Evolutionary conservation across 441 rosid genomes (phyloP).

Genomic region (Theobroma grandiflorum): DNA sequence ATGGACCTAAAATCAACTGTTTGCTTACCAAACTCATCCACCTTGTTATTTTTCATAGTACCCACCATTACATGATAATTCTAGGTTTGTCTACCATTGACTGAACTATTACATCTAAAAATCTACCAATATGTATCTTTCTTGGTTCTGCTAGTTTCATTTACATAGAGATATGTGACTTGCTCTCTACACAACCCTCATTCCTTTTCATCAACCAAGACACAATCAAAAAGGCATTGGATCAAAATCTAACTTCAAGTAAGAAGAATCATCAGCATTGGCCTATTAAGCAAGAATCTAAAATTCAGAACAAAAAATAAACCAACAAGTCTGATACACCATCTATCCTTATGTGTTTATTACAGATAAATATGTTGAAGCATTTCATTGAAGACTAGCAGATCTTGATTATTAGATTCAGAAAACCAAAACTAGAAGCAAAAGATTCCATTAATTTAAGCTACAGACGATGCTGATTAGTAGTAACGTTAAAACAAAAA

Average conservation of each 20-base stretch:
- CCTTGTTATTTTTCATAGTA: constrained; percentile 1
- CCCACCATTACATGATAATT: constrained; percentile 8
- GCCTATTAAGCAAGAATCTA: constrained; percentile 2
- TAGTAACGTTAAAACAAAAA: neutral
- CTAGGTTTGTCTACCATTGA: constrained; percentile 11
- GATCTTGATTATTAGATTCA: neutral
- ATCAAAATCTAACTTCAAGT: constrained; percentile 15
- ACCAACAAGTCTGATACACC: neutral
- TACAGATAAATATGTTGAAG: neutral
- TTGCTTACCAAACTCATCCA: constrained; percentile 7
- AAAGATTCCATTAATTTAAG: constrained; percentile 3
- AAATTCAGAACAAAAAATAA: neutral
- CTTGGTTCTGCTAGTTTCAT: constrained; percentile 1
- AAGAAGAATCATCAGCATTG: neutral
- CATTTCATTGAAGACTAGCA: neutral
- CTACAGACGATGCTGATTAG: neutral
- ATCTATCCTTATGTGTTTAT: neutral
- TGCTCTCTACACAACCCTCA: constrained; percentile 11
- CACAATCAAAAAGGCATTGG: constrained; percentile 4
- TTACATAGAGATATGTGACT: constrained; percentile 12
- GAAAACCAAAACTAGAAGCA: neutral
- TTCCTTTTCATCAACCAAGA: constrained; percentile 11
- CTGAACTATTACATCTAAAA: neutral
- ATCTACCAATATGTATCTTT: constrained; percentile 4
- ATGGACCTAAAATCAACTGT: neutral